Base-by-base conservation (phyloP, 2,329 filamentous ascomycete genomes). In the Ophiostoma sp. region DNA sequence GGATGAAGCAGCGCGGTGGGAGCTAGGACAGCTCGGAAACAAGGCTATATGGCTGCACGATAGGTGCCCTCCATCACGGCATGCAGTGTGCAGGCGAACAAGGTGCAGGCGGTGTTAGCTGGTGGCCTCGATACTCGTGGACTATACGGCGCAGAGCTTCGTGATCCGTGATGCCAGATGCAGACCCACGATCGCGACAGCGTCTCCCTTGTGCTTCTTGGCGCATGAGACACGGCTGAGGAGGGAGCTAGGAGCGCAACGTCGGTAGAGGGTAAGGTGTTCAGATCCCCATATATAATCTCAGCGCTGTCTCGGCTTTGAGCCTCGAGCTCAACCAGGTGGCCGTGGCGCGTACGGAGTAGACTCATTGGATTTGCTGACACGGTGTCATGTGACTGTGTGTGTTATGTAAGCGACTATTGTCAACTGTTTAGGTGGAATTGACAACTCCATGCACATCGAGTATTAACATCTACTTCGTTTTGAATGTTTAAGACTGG, bases 181-280 rank as follows among this genome's bases (percentile, higher is more conserved):
- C 27, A 55, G 45, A 47, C 45, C 27, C 49, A 18, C 49, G 49
- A 55, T 55, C n/a, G n/a, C 49, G 49, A 55, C 49, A 55, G 49
- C 18, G 18, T 18, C 47, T 27, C 27, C 27, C 27, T 27, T 27
- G 27, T 27, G 27, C 3, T 55, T 55, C 49, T 55, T 55, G 18
- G 49, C 49, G 49, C 49, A 55, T 55, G 27, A 47, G 45, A 55
- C n/a, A 55, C 49, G 49, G 49, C 18, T 55, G 49, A 55, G 49
- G 49, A 14, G 18, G 47, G 47, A 49, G 47, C 16, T 49, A 16
- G 27, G 27, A 27, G 27, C 27, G 27, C 27, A 27, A 27, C 27
- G 27, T 27, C 27, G 27, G 27, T n/a, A n/a, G n/a, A 52, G 47
- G 47, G 47, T 52, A 52, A 52, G 47, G 47, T 52, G 49, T 55